A percentile compares a stretch with the other conserved stretches of the same genome.
Conservation (phyloP, 306 rosid species). For the Lathyrus tuberosus region DNA sequence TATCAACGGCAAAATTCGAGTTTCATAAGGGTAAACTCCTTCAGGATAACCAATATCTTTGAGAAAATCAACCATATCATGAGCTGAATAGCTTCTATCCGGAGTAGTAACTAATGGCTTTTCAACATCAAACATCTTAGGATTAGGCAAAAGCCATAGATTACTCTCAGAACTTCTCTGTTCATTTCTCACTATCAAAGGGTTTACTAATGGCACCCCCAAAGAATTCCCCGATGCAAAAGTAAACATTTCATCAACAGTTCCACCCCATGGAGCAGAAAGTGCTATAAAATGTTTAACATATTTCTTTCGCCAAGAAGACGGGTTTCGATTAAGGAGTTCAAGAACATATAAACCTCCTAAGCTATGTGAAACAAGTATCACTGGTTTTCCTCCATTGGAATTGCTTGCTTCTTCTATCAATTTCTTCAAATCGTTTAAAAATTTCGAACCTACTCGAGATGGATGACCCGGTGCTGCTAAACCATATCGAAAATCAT, state of each 20-base stretch:
- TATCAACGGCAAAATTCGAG: constrained; percentile 59
- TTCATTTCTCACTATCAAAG: constrained; percentile 67
- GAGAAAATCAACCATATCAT: constrained; percentile 63
- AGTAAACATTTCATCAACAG: constrained; percentile 70
- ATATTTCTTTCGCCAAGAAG: constrained; percentile 66
- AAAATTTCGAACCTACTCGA: constrained; percentile 72
- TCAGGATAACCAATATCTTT: constrained; percentile 63
- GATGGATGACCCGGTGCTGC: constrained; percentile 73
- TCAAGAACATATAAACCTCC: constrained; percentile 76
- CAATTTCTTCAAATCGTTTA: constrained; percentile 67
- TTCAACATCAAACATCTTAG: constrained; percentile 47
- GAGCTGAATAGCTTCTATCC: constrained; percentile 52
- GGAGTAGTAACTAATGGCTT: constrained; percentile 59
- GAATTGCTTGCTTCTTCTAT: constrained; percentile 70
- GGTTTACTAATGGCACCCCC: constrained; percentile 83
- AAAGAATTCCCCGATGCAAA: constrained; percentile 81
- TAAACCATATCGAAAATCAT: constrained; percentile 87
- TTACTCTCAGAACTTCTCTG: constrained; percentile 91
- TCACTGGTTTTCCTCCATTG: constrained; percentile 72
- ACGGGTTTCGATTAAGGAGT: constrained; percentile 64
- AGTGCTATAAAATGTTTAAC: constrained; percentile 75
- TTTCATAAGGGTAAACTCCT: constrained; percentile 67
- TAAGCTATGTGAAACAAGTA: constrained; percentile 81
- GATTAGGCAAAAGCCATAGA: constrained; percentile 86
- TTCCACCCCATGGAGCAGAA: constrained; percentile 90